A percentile compares a stretch with the other conserved stretches of the same genome.
phyloP scores from a whole-genome alignment of 129 eudicot species.

The Ambrosia artemisiifolia region DNA sequence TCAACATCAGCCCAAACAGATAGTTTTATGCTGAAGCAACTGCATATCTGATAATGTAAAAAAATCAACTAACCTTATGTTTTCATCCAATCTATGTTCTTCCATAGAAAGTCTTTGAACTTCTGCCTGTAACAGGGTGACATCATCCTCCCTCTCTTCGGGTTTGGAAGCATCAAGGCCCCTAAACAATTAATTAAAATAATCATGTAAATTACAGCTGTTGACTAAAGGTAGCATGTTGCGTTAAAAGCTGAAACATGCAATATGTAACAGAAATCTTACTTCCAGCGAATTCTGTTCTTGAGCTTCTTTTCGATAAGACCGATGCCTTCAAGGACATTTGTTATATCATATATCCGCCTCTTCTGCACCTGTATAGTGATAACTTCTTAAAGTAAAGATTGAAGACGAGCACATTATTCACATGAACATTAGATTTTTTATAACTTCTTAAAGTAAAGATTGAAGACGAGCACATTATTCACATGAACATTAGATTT shows the following conservation, averaged over 20 bases:
- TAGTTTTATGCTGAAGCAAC: slow-evolving; percentile 10
- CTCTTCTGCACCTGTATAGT: slow-evolving; percentile 90
- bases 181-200: slow-evolving; percentile 47
- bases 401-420: background rate
- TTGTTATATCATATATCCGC: slow-evolving; percentile 95
- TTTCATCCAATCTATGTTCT: slow-evolving; percentile 82
- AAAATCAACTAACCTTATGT: slow-evolving; percentile 55
- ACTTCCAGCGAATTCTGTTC: slow-evolving; percentile 97
- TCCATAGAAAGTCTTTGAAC: slow-evolving; percentile 80
- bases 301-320: slow-evolving; percentile 97
- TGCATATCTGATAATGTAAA: slow-evolving; percentile 15
- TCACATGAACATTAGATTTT: too few relatives aligned
- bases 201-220: slow-evolving; percentile 61
- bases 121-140: slow-evolving; percentile 69
- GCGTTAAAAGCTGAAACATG: too few relatives aligned
- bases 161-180: slow-evolving; percentile 86
- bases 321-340: slow-evolving; percentile 99
- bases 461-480: background rate
- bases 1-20: slow-evolving; percentile 27
- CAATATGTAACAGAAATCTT: slow-evolving; percentile 19
- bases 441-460: background rate
- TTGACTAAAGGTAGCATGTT: too few relatives aligned
- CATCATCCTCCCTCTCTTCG: slow-evolving; percentile 74
- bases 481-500: too few relatives aligned
- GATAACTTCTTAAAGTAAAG: background rate